A percentile compares a stretch with the other conserved stretches of the same genome.
Conservation (phyloP, 163 green algal species). For the Trebouxia gelatinosa region DNA sequence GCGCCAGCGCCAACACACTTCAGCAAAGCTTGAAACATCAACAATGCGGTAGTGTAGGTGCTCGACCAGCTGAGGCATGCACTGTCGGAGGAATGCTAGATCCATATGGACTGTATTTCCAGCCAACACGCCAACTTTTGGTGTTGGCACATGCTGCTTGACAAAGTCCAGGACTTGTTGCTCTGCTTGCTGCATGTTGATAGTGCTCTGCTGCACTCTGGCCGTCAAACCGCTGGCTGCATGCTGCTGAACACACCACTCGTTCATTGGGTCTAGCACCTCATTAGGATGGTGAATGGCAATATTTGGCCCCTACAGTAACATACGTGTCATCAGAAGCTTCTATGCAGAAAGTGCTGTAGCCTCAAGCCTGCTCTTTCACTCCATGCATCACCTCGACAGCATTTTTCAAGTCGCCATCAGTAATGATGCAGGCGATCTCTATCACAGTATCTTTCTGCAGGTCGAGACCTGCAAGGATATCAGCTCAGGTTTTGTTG, state of each 20-base stretch:
- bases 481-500: neutral
- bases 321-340: neutral
- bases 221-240: conserved; percentile 76
- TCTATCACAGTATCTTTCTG: conserved; percentile 56
- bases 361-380: too few relatives aligned
- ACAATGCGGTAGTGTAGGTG: conserved; percentile 76
- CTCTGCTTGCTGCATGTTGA: conserved; percentile 68
- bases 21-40: conserved; percentile 83
- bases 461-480: conserved; percentile 74
- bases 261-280: conserved; percentile 86
- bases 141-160: conserved; percentile 13
- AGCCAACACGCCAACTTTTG: conserved; percentile 54
- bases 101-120: conserved; percentile 93
- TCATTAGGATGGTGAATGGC: conserved; percentile 84
- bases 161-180: conserved; percentile 48
- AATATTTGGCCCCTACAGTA: conserved; percentile 75
- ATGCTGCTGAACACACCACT: conserved; percentile 91
- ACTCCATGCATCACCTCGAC: too few relatives aligned
- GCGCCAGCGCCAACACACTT: conserved; percentile 63
- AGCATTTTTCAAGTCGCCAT: conserved; percentile 63
- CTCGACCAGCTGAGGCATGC: conserved; percentile 82
- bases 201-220: conserved; percentile 42
- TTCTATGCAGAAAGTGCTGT: too few relatives aligned
- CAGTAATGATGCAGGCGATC: conserved; percentile 87
- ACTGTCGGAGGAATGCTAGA: conserved; percentile 77